Evolutionary conservation across 208 protist species (phyloP).

Genomic region (Acanthamoeba castellanii): DNA sequence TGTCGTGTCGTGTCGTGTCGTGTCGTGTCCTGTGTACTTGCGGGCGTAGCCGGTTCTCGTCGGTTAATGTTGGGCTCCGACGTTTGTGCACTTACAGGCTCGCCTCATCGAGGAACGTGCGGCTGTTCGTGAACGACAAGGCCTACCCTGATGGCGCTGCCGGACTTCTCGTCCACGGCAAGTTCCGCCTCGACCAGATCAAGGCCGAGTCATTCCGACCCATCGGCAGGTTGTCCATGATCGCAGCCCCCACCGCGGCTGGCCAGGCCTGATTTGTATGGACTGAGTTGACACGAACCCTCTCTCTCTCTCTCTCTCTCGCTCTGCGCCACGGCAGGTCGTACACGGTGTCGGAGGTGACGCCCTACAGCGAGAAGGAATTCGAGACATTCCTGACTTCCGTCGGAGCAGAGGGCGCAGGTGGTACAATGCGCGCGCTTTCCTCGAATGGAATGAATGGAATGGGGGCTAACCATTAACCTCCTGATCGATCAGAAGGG

Average conservation of each 20-base stretch:
- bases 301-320: background rate
- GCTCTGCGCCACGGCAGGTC: background rate
- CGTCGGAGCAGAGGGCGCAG: background rate
- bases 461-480: too few species aligned
- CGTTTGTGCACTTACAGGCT: background rate
- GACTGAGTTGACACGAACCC: background rate
- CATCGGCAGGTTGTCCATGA: background rate
- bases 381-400: background rate
- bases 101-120: constrained; percentile 1
- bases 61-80: background rate
- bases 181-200: constrained; percentile 20
- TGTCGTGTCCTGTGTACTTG: background rate
- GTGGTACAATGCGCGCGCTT: too few species aligned
- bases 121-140: constrained; percentile 10
- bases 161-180: background rate
- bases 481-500: too few species aligned
- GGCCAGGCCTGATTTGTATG: background rate
- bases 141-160: background rate
- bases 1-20: background rate
- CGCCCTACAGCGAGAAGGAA: background rate
- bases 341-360: constrained; percentile 15
- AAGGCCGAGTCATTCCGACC: constrained; percentile 27
- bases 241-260: background rate
- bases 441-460: too few species aligned
- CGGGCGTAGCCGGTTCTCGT: background rate